Evolutionary conservation across 176 grass and related monocot species (phyloP), one percentile per base, ranked within the genome.

Genomic region (Hordeum vulgare): DNA sequence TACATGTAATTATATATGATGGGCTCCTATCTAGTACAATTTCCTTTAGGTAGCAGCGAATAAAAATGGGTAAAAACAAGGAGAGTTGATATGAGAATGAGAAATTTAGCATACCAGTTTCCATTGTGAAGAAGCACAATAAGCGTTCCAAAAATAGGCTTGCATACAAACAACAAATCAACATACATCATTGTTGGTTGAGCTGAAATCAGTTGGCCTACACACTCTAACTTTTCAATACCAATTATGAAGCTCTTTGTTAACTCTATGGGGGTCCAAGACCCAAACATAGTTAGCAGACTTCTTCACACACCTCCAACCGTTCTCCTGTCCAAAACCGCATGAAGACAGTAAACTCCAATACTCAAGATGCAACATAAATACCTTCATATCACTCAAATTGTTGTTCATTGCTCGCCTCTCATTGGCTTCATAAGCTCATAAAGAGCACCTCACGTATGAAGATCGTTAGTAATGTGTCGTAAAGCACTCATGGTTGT

Each of bases 221-320:
- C 3, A 60, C 60, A 77, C 11, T 25, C 53, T 53, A 23, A 34
- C 82, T 31, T 81, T 74, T 29, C 34, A 79, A 47, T 89, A 97
- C 92, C 88, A 67, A 90, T 97, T 40, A 97, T 93, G 60, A 97
- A 97, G 54, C 90, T 97, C 75, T 94, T 97, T 0, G 95, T 97
- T 56, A 90, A 90, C 51, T 97, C 95, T 82, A 94, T 94, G 44
- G n/a, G n/a, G n/a, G n/a, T n/a, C n/a, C n/a, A n/a, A n/a, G n/a
- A n/a, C n/a, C n/a, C n/a, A n/a, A n/a, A n/a, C n/a, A n/a, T n/a
- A n/a, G n/a, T n/a, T n/a, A n/a, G n/a, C n/a, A n/a, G n/a, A n/a
- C n/a, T n/a, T n/a, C n/a, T n/a, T n/a, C n/a, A n/a, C n/a, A n/a
- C n/a, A n/a, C n/a, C n/a, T n/a, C n/a, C n/a, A n/a, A n/a, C n/a